Evolutionary conservation across 2,329 filamentous ascomycete genomes (phyloP).

Genomic region (Niveomyces coronatus): DNA sequence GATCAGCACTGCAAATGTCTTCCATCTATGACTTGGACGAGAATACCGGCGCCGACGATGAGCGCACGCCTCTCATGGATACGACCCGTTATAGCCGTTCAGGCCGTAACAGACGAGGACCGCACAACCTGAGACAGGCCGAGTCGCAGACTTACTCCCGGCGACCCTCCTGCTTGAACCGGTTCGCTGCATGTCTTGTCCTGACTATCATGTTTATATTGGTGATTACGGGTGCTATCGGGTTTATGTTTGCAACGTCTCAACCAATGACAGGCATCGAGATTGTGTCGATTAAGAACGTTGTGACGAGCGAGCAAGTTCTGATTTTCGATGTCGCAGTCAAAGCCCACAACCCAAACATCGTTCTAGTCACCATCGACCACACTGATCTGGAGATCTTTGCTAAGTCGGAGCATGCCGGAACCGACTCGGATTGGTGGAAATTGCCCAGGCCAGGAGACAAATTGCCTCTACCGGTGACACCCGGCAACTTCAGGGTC

Average conservation of each 20-base stretch:
- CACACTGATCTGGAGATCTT: slow-evolving; percentile 88
- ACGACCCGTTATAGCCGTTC: slow-evolving; percentile 47
- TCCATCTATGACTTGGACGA: slow-evolving; percentile 72
- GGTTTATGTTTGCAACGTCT: slow-evolving; percentile 84
- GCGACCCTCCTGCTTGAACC: slow-evolving; percentile 52
- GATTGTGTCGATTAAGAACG: slow-evolving; percentile 73
- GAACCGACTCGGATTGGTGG: slow-evolving; percentile 55
- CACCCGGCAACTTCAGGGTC: slow-evolving; percentile 19
- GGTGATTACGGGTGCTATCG: slow-evolving; percentile 73
- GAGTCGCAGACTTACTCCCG: slow-evolving; percentile 62
- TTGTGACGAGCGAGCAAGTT: slow-evolving; percentile 88
- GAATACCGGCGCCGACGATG: slow-evolving; percentile 68
- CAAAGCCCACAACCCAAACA: slow-evolving; percentile 82
- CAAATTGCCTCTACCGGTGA: slow-evolving; percentile 1
- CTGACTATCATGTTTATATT: slow-evolving; percentile 73
- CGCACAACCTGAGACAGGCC: slow-evolving; percentile 53
- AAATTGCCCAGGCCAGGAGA: slow-evolving; percentile 15
- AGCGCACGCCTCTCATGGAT: slow-evolving; percentile 70
- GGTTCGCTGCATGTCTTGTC: slow-evolving; percentile 78
- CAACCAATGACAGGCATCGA: slow-evolving; percentile 74
- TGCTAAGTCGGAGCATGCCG: slow-evolving; percentile 83
- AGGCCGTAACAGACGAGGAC: slow-evolving; percentile 46
- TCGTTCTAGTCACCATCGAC: slow-evolving; percentile 76
- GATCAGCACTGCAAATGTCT: slow-evolving; percentile 48
- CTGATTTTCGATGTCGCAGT: slow-evolving; percentile 90